These are phyloP conservation scores for Blastobotrys chiropterorum DNA, from an alignment of 805 yeast genomes.

Conservation along the genomic window DNA sequence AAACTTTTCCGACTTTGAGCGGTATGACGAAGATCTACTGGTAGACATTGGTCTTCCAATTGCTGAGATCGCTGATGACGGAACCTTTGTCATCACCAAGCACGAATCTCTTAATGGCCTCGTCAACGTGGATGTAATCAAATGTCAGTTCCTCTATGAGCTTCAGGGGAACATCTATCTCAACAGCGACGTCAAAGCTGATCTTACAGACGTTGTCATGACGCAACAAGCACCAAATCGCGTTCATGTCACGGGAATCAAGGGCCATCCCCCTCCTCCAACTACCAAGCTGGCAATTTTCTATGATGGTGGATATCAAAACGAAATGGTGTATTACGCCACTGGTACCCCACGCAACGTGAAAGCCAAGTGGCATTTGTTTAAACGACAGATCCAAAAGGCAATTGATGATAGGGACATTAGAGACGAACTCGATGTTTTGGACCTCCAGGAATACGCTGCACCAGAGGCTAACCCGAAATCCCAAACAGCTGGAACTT, in stretches of 20 bases:
- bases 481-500: conserved; percentile 1
- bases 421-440: not conserved
- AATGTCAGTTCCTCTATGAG: conserved; percentile 22
- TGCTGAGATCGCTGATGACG: conserved; percentile 19
- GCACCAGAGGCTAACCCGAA: conserved; percentile 1
- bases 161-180: conserved; percentile 25
- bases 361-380: not conserved
- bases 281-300: conserved; percentile 3
- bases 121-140: conserved; percentile 18
- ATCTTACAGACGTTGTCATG: conserved; percentile 12
- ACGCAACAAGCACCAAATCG: conserved; percentile 2
- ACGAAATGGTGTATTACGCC: not conserved
- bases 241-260: not conserved
- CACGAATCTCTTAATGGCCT: conserved; percentile 18
- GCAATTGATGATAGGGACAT: not conserved
- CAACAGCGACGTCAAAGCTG: conserved; percentile 23
- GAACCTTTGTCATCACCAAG: conserved; percentile 21
- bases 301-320: conserved; percentile 2
- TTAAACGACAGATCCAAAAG: not conserved
- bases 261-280: conserved; percentile 3
- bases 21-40: conserved; percentile 12
- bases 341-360: conserved; percentile 4
- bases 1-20: conserved; percentile 21
- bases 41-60: conserved; percentile 21
- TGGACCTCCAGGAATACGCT: conserved; percentile 1